Evolutionary conservation across 371 early-diverging fungal species (phyloP), one percentile per base, ranked within the genome.

Genomic region (Furculomyces boomerangus): DNA sequence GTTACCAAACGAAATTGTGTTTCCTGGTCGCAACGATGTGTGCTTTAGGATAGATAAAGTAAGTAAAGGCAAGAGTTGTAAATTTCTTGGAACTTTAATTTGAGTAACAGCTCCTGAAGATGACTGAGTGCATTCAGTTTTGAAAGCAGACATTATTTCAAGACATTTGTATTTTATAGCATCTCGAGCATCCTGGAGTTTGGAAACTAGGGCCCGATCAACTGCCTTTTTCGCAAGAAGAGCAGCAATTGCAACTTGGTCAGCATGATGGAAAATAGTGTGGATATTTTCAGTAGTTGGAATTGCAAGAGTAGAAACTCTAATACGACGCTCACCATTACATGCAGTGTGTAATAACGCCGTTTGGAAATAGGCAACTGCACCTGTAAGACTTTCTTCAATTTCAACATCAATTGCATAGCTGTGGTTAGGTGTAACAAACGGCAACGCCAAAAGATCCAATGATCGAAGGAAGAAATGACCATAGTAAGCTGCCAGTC

Each of bases 391-490:
- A 37, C 80, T 81, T 49, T 94, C 93, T 30, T 90, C 89, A 54
- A 93, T 78, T 45, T 77, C 73, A 39, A 93, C 65, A 58, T 98
- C 94, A 27, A 98, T 83, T 2, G 83, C 84, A 62, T 97, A 94
- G 25, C 82, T 76, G 70, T 98, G 93, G 63, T 91, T 83, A 44
- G 98, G 90, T 57, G 82, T 86, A 5, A 92, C 98, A 55, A 88
- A 92, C 45, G 98, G 90, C 60, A 97, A 74, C 1, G 93, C 81
- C 28, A 98, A 64, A 20, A 99, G 70, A 65, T 98, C 97, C 27
- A 90, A 82, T n/a, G 88, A 86, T 10, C 94, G 91, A 25, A 93
- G 75, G 68, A 94, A 94, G 67, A 92, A 94, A 79, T 93, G 91
- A 29, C 98, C 98, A 58, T 92, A 88, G 74, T 86, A 95, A 14